Base-by-base conservation (phyloP, 768 basidiomycete species). In the Agrocybe praecox region DNA sequence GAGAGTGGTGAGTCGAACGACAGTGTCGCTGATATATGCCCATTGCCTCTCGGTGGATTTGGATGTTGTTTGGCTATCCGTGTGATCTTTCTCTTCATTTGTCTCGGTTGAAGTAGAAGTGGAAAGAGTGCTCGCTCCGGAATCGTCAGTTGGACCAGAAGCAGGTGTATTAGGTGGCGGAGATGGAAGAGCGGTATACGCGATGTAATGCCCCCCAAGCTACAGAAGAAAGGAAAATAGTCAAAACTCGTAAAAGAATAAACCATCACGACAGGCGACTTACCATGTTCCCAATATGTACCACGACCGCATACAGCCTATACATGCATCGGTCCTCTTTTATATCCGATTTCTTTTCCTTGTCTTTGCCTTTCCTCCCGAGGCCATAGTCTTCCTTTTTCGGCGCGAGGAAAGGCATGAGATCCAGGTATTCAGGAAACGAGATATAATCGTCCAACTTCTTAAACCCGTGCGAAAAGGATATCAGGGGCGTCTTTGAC, bases 21-120 rank as follows among this genome's bases (percentile, higher is more conserved):
- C 74, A 2, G 90, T 92, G 67, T 98, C 96, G 63, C 93, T 95
- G 71, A 96, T 88, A 69, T 90, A 96, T 46, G 91, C 92, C 96
- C 96, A 98, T 58, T 90, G 85, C 43, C 94, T 64, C 40, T 70
- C 75, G 19, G 65, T 52, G 45, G 64, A 58, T 33, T 60, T 64
- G 29, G 59, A 46, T 24, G 62, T 5, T 29, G 26, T 29, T 29
- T 29, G 26, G 9, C 55, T 52, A 44, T 52, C 18, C 29, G 24
- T 42, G 63, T n/a, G 36, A 23, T 49, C 42, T 18, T 48, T 45
- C 15, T 46, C 49, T 32, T n/a, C 32, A n/a, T 18, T 49, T 5
- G 47, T 55, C 17, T 55, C 49, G 34, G 59, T 40, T 4, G 12
- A 14, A 12, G 47, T 26, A 26, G 56, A 23, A 2, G 21, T 11